These are phyloP conservation scores for Fusarium euwallaceae DNA, from an alignment of 2,329 filamentous ascomycete genomes.

Conservation along the genomic window DNA sequence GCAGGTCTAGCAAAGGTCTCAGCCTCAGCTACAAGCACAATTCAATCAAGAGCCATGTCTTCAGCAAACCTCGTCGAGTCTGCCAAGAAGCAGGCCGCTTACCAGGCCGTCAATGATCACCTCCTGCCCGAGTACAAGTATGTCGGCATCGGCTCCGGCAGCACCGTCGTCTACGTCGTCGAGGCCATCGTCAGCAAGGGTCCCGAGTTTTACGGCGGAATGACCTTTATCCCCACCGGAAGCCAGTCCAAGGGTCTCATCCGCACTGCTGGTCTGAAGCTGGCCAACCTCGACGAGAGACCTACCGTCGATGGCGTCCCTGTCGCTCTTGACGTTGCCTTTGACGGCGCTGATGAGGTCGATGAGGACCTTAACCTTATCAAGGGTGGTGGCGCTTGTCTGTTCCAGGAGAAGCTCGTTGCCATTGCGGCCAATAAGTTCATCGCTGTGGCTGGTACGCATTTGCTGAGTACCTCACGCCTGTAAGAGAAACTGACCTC, in stretches of 20 bases:
- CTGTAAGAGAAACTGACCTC: conserved; percentile 15
- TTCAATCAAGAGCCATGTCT: conserved; percentile 51
- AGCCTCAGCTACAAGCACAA: conserved; percentile 16
- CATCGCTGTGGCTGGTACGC: conserved; percentile 83
- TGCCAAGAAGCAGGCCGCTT: conserved; percentile 82
- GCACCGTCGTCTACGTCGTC: conserved; percentile 87
- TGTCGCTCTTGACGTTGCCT: conserved; percentile 84
- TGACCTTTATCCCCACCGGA: conserved; percentile 92
- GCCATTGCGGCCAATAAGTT: conserved; percentile 87
- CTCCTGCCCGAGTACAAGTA: conserved; percentile 73
- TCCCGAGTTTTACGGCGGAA: conserved; percentile 66
- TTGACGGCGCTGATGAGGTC: conserved; percentile 97
- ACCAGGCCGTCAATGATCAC: conserved; percentile 79
- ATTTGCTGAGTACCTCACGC: conserved; percentile 1
- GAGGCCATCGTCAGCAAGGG: conserved; percentile 79
- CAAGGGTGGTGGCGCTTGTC: conserved; percentile 96
- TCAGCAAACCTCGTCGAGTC: conserved; percentile 69
- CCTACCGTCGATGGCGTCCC: conserved; percentile 60
- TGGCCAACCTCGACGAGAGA: conserved; percentile 83
- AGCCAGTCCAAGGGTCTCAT: conserved; percentile 92
- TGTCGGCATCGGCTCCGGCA: conserved; percentile 85
- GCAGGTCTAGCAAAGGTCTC: conserved; percentile 26
- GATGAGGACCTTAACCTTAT: conserved; percentile 96
- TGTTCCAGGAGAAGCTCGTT: conserved; percentile 98
- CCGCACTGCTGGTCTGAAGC: conserved; percentile 79